Evolutionary conservation across 2,329 filamentous ascomycete genomes (phyloP).

Genomic region (Cercospora nicotianae): DNA sequence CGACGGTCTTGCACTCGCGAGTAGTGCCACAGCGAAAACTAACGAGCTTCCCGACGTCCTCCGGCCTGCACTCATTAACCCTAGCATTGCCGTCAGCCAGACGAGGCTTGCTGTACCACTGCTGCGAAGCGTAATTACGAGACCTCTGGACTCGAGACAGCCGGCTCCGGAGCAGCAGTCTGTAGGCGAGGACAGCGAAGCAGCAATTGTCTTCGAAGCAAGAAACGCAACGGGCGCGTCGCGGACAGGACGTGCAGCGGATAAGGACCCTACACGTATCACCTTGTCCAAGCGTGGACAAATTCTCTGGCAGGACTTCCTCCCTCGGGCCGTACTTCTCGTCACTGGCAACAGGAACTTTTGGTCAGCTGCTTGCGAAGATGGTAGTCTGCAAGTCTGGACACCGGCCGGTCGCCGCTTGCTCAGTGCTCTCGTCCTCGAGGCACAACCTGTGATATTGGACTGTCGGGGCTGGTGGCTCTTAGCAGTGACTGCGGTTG

Average conservation of each 20-base stretch:
- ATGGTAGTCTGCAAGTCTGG: conserved; percentile 87
- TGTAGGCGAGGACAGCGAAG: conserved; percentile 56
- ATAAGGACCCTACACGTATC: conserved; percentile 80
- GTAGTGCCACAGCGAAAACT: conserved; percentile 57
- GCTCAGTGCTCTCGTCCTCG: conserved; percentile 79
- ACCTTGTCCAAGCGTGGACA: conserved; percentile 78
- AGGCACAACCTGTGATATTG: conserved; percentile 90
- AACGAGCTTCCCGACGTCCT: conserved; percentile 72
- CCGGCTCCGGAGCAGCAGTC: conserved; percentile 49
- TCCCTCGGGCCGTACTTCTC: conserved; percentile 83
- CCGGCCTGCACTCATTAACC: conserved; percentile 82
- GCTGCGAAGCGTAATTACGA: conserved; percentile 76
- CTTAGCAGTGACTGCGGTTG: conserved; percentile 82
- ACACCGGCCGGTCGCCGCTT: conserved; percentile 85
- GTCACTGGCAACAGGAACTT: conserved; percentile 87
- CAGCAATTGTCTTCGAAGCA: conserved; percentile 75
- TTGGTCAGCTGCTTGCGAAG: conserved; percentile 91
- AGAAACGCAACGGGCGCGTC: conserved; percentile 70
- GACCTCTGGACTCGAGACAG: conserved; percentile 70
- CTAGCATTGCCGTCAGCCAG: conserved; percentile 77
- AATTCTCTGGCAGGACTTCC: conserved; percentile 88
- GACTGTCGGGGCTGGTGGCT: conserved; percentile 89
- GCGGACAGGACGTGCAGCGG: conserved; percentile 59
- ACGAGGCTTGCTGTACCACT: conserved; percentile 84
- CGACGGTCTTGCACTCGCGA: conserved; percentile 75